Percentiles rank a stretch among this genome's conserved stretches.
Conservation (phyloP, 1,284 basidiomycete species). For the Moesziomyces antarcticus region DNA sequence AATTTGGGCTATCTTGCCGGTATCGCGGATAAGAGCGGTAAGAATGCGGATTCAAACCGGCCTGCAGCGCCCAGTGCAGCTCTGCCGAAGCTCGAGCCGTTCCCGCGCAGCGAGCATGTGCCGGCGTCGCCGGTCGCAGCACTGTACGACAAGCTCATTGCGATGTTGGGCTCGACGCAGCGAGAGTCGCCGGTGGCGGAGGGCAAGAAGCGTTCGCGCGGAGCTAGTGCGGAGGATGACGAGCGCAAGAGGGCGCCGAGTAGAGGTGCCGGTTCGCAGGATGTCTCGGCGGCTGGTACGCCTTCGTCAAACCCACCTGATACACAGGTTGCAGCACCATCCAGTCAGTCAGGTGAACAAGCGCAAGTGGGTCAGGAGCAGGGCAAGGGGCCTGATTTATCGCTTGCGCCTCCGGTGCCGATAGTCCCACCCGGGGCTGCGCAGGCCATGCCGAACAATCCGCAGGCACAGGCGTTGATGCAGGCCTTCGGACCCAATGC, state of each 20-base stretch:
- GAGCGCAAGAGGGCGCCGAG: conserved; percentile 20
- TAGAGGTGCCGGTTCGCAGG: conserved; percentile 20
- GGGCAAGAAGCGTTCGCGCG: conserved; percentile 25
- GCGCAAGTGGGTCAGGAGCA: conserved; percentile 5
- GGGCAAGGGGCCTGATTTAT: conserved; percentile 27
- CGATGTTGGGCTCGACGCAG: conserved; percentile 13
- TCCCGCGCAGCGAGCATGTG: conserved; percentile 37
- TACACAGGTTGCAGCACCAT: background rate
- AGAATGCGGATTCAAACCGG: conserved; percentile 9
- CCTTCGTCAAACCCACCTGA: conserved; percentile 2
- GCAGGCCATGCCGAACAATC: conserved; percentile 35
- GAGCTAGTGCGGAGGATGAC: conserved; percentile 22
- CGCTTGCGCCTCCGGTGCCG: conserved; percentile 36
- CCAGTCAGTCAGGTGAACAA: conserved; percentile 4
- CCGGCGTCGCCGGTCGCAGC: conserved; percentile 35
- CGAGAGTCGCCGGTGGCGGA: conserved; percentile 14
- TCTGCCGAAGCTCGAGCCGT: conserved; percentile 38
- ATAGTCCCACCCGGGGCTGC: conserved; percentile 19
- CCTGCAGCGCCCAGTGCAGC: conserved; percentile 13
- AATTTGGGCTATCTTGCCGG: conserved; percentile 53
- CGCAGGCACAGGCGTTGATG: conserved; percentile 52
- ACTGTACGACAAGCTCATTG: conserved; percentile 44
- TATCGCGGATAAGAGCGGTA: conserved; percentile 47
- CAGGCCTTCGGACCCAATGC: conserved; percentile 58
- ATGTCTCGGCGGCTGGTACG: conserved; percentile 17